Base-by-base conservation (phyloP, 768 basidiomycete species). In the Suillus clintonianus region DNA sequence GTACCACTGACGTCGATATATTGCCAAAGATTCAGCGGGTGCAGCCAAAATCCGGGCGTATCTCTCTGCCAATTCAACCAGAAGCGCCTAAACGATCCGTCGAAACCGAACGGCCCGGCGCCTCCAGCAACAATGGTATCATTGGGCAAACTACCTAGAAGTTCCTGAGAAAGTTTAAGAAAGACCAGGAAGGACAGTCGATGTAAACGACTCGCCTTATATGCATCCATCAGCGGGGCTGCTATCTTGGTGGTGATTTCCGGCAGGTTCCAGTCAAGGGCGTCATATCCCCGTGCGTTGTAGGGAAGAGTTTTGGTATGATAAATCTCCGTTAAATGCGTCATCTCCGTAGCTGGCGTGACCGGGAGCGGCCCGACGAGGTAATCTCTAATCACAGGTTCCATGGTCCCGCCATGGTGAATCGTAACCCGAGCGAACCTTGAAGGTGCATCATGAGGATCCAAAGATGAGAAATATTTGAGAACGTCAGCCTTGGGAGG, bases 311-410 rank as follows among this genome's bases (percentile, higher is more conserved):
- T 76, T 4, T 79, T 76, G 27, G 79, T 77, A 61, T 86, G 84
- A 69, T 85, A 87, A 42, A 86, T 84, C 56, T 84, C 82, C 8
- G 73, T 81, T 61, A 85, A 72, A 22, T 72, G 73, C 17, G 75
- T 70, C 54, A 88, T 73, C 3, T 50, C 68, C 3, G 85, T 85
- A n/a, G 71, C 59, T 4, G 63, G 58, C 32, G 77, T 70, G 22
- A 85, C 68, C 4, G 87, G 86, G 9, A 89, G 75, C 2, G 87
- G 87, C 0, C 87, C 87, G 14, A 89, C 80, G 6, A 87, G 73
- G 67, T 87, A 86, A 67, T 87, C 85, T 59, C 72, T 77, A 37
- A 87, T 80, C 22, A 74, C 68, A 10, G 85, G 84, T 9, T 72
- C 75, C 5, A 67, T 63, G 14, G 67, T 69, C 8, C 77, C 77